Conservation (phyloP, 179 eudicot genomes). For the Spergularia azorica region DNA sequence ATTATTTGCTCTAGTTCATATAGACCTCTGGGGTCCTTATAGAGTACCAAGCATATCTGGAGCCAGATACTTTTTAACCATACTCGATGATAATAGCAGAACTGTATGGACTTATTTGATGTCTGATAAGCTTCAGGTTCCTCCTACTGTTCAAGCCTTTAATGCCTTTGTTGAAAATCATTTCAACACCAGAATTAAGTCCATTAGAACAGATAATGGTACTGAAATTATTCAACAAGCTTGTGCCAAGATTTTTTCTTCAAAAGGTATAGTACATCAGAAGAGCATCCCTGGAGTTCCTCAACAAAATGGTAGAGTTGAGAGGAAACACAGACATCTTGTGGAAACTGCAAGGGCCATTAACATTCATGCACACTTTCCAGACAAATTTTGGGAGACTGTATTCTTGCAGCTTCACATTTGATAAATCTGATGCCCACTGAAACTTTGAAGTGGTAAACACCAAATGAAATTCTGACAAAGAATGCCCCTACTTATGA, state of each 20-base stretch:
- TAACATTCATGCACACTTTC: neutral
- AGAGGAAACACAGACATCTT: neutral
- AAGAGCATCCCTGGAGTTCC: neutral
- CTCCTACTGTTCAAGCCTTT: too few species aligned
- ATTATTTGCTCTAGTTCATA: too few species aligned
- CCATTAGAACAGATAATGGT: neutral
- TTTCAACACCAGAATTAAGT: too few species aligned
- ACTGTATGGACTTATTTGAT: too few species aligned
- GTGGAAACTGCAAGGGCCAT: neutral
- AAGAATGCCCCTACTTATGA: neutral
- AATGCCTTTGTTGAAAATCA: too few species aligned
- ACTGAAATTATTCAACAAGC: neutral
- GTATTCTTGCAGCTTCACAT: neutral
- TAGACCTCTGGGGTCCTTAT: too few species aligned
- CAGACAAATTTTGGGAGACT: neutral
- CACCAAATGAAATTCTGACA: neutral
- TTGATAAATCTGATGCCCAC: neutral
- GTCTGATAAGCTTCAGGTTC: too few species aligned
- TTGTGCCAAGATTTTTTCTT: neutral
- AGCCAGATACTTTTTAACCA: too few species aligned
- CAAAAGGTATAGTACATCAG: neutral
- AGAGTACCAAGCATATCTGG: too few species aligned
- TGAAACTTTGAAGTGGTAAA: neutral
- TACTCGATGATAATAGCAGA: too few species aligned
- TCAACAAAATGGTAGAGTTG: neutral